These are phyloP conservation scores for Termitomyces sp. DNA, from an alignment of 768 basidiomycete species.

Conservation along the genomic window DNA sequence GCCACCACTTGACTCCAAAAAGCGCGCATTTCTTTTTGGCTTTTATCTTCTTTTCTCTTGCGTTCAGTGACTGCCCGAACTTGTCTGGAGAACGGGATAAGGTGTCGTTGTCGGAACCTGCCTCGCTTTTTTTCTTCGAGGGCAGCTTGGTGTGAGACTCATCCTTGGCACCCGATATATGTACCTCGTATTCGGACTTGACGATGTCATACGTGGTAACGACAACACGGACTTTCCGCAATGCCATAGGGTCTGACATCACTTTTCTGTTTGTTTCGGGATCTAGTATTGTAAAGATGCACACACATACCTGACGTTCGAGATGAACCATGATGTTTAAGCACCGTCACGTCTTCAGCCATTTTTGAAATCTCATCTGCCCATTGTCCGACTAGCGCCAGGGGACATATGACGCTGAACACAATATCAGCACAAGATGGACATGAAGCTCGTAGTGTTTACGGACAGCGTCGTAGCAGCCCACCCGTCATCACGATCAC, in stretches of 20 bases:
- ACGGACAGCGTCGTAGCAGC: conserved; percentile 66
- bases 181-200: conserved; percentile 69
- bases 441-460: not conserved
- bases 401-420: conserved; percentile 78
- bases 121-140: conserved; percentile 29
- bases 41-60: conserved; percentile 37
- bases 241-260: conserved; percentile 44
- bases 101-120: conserved; percentile 30
- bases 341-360: conserved; percentile 59
- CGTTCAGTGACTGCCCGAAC: conserved; percentile 39
- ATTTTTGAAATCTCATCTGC: conserved; percentile 76
- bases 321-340: conserved; percentile 78
- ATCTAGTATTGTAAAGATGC: not conserved
- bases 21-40: conserved; percentile 58
- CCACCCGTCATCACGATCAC: conserved; percentile 71
- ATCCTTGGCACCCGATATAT: conserved; percentile 45
- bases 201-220: conserved; percentile 87
- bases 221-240: conserved; percentile 62
- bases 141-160: conserved; percentile 45
- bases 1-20: conserved; percentile 77
- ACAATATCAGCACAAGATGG: not conserved
- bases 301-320: conserved; percentile 58
- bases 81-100: conserved; percentile 34
- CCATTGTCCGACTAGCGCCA: conserved; percentile 91
- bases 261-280: not conserved